Conservation (phyloP, 73 alveolate species). For the Paramecium pentaurelia region DNA sequence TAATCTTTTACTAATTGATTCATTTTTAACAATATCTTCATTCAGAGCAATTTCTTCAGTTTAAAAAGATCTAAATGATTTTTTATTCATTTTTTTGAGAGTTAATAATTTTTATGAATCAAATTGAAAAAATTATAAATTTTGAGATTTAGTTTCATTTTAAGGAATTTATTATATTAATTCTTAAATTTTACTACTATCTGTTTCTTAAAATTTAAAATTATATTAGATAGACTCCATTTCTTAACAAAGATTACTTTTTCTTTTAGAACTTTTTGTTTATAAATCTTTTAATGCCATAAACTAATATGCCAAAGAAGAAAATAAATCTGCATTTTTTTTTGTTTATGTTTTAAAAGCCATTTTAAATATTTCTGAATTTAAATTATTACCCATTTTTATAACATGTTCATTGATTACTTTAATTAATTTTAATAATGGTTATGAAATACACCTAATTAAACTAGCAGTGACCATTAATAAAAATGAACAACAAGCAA, state of each 20-base stretch:
- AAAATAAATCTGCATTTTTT: not conserved
- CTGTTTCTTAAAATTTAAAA: not conserved
- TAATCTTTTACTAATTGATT: not conserved
- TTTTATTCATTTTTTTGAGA: not conserved
- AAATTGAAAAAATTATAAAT: not conserved
- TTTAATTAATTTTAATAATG: not conserved
- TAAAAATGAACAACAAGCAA: not conserved
- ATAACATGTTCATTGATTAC: not conserved
- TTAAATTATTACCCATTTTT: not conserved
- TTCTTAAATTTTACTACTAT: not conserved
- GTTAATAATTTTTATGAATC: not conserved
- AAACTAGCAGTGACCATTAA: not conserved
- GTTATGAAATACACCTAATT: not conserved
- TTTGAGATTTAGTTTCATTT: not conserved
- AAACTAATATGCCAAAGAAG: not conserved
- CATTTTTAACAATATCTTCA: not conserved
- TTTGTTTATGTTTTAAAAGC: not conserved
- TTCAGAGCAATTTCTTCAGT: not conserved
- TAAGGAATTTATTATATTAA: not conserved
- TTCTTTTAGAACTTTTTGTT: not conserved
- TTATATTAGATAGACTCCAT: not conserved
- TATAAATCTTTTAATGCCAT: not conserved
- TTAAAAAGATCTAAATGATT: not conserved
- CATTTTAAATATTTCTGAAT: not conserved
- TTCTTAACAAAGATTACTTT: not conserved